Evolutionary conservation across 495 filamentous ascomycete species (phyloP).

Genomic region (Aspergillus egyptiacus): DNA sequence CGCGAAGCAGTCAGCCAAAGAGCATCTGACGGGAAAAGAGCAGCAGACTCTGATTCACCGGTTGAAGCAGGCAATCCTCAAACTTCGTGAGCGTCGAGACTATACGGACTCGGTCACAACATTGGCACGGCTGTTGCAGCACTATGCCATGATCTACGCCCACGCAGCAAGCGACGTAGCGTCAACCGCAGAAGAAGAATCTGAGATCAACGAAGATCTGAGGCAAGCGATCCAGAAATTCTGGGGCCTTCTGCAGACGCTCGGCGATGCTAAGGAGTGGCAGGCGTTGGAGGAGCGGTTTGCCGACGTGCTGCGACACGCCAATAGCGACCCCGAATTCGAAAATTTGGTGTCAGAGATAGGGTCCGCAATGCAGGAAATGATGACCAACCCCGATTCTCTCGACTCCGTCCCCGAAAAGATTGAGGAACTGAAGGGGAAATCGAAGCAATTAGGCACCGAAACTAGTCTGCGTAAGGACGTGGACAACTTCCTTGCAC

Average conservation of each 20-base stretch:
- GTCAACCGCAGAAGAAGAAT: conserved; percentile 57
- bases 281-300: conserved; percentile 60
- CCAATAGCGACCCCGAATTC: conserved; percentile 73
- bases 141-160: conserved; percentile 73
- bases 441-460: conserved; percentile 55
- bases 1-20: conserved; percentile 58
- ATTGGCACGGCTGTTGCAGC: conserved; percentile 64
- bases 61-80: conserved; percentile 68
- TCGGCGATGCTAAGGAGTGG: conserved; percentile 74
- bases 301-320: conserved; percentile 65
- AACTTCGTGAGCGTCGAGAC: conserved; percentile 67
- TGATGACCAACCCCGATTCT: conserved; percentile 82
- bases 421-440: conserved; percentile 62
- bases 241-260: conserved; percentile 69
- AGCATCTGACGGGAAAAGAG: conserved; percentile 62
- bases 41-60: conserved; percentile 66
- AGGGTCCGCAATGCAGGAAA: conserved; percentile 64
- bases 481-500: conserved; percentile 63
- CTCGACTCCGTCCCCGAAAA: conserved; percentile 67
- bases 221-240: conserved; percentile 72
- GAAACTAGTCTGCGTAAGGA: conserved; percentile 65
- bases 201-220: conserved; percentile 64
- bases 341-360: conserved; percentile 68
- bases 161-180: conserved; percentile 59
- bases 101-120: conserved; percentile 83